Percentiles rank a stretch among this genome's conserved stretches.
These are phyloP conservation scores for Hirsutella thompsonii DNA, from an alignment of 2,329 filamentous ascomycete genomes.

Conservation along the genomic window DNA sequence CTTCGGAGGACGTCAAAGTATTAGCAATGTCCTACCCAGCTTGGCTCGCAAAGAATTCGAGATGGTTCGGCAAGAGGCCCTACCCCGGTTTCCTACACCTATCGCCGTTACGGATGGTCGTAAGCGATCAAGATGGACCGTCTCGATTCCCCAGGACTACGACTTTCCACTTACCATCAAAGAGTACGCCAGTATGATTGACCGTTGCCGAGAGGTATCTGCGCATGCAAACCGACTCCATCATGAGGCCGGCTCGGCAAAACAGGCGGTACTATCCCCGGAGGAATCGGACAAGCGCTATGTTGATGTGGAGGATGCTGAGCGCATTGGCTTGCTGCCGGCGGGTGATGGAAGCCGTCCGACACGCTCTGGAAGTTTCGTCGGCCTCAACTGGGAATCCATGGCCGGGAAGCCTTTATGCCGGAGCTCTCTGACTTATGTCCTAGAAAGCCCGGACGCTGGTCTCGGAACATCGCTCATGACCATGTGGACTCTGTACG, in stretches of 20 bases:
- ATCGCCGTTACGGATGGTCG: conserved; percentile 54
- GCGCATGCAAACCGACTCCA: conserved; percentile 37
- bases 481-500: conserved; percentile 74
- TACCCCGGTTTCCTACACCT: conserved; percentile 63
- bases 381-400: conserved; percentile 32
- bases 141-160: conserved; percentile 57
- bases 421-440: conserved; percentile 60
- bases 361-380: conserved; percentile 28
- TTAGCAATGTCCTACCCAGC: conserved; percentile 25
- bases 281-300: conserved; percentile 55
- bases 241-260: conserved; percentile 22
- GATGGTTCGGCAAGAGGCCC: conserved; percentile 49
- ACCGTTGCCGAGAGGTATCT: conserved; percentile 52
- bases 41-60: conserved; percentile 43
- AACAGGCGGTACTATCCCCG: conserved; percentile 35
- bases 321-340: conserved; percentile 49
- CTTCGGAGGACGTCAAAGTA: conserved; percentile 14
- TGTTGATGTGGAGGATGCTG: conserved; percentile 62
- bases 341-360: conserved; percentile 21
- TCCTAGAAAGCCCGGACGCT: conserved; percentile 59
- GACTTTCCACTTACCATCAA: conserved; percentile 53
- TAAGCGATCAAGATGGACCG: conserved; percentile 62
- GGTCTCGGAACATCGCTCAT: conserved; percentile 68
- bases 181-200: conserved; percentile 59
- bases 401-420: conserved; percentile 44